phyloP scores from a whole-genome alignment of 176 grass and related monocot genomes.

The Musa schizocarpa region DNA sequence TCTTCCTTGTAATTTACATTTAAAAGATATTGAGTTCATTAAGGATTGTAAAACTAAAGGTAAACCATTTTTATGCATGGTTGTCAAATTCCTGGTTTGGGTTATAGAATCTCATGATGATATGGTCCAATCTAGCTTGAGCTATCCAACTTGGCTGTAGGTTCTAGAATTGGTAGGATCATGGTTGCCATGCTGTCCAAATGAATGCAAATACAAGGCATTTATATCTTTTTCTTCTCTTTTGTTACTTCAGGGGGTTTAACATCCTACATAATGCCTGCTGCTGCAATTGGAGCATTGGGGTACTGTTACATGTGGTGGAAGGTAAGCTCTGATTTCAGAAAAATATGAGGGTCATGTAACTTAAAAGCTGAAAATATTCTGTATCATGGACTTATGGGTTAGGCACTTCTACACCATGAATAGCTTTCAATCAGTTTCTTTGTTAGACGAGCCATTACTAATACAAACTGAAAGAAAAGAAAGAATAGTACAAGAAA shows the following conservation, averaged over 20 bases:
- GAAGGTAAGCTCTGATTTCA: slow-evolving; percentile 49
- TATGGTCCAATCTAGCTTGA: no score
- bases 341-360: background rate
- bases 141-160: no score
- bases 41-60: background rate
- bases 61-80: background rate
- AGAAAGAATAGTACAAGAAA: no score
- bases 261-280: slow-evolving; percentile 78
- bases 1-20: background rate
- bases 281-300: slow-evolving; percentile 74
- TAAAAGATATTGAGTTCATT: background rate
- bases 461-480: no score
- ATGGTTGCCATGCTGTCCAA: no score
- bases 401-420: background rate
- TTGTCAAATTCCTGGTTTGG: no score
- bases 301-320: slow-evolving; percentile 99
- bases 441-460: no score
- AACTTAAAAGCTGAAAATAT: background rate
- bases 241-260: slow-evolving; percentile 47
- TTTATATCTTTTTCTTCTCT: slow-evolving; percentile 10
- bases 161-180: no score
- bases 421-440: no score
- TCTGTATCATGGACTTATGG: background rate
- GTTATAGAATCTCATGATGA: no score
- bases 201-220: background rate